Percentiles rank a stretch among this genome's conserved stretches.
phyloP scores from a whole-genome alignment of 2,329 filamentous ascomycete species.

The Sordariomycetes sp. region DNA sequence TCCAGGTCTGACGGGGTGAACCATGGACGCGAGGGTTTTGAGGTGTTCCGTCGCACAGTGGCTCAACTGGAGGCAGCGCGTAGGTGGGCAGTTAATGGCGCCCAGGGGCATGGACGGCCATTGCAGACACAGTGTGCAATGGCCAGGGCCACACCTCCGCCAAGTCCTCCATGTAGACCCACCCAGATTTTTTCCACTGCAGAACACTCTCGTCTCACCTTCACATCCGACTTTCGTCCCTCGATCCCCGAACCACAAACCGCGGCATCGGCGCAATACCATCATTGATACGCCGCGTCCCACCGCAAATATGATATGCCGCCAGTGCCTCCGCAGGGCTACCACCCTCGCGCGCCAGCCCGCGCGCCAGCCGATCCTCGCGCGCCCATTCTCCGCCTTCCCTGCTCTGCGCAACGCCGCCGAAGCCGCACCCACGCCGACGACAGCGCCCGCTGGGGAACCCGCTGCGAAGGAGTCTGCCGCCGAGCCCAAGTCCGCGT shows the following conservation, averaged over 20 bases:
- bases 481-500: conserved; percentile 32
- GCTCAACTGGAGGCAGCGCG: too few relatives aligned
- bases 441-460: conserved; percentile 11
- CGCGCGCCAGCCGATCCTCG: conserved; percentile 12
- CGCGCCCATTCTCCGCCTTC: conserved; percentile 27
- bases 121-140: not conserved
- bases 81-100: not conserved
- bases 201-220: not conserved
- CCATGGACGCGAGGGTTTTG: too few relatives aligned
- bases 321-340: conserved; percentile 37
- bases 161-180: not conserved
- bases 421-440: conserved; percentile 19
- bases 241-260: not conserved
- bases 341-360: conserved; percentile 16
- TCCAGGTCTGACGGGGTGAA: too few relatives aligned
- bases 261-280: conserved; percentile 8
- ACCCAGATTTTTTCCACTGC: not conserved
- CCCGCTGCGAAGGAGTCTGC: conserved; percentile 14
- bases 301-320: conserved; percentile 26
- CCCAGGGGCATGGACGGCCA: not conserved
- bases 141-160: not conserved
- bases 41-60: too few relatives aligned
- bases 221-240: not conserved
- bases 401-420: conserved; percentile 21
- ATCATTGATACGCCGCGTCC: conserved; percentile 14